Conservation (phyloP, 208 protist genomes). For the Leishmania braziliensis region DNA sequence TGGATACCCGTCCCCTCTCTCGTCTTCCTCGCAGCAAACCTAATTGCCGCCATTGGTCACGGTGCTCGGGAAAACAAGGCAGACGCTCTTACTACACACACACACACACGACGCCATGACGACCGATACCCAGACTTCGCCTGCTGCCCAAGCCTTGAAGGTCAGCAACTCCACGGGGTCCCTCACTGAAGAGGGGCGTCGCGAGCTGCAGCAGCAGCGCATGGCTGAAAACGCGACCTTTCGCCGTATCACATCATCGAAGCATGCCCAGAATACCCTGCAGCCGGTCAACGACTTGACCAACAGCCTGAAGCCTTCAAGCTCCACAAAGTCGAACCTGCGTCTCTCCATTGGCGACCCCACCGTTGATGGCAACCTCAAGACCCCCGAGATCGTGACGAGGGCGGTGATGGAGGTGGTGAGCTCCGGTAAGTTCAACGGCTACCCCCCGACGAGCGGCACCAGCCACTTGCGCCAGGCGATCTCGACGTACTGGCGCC, state of each 20-base stretch:
- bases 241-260: conserved; percentile 36
- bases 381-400: conserved; percentile 41
- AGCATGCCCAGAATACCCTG: conserved; percentile 49
- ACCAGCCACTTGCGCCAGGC: conserved; percentile 51
- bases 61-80: not conserved
- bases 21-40: not conserved
- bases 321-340: conserved; percentile 46
- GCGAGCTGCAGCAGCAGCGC: conserved; percentile 27
- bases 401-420: conserved; percentile 60
- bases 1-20: not conserved
- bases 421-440: conserved; percentile 53
- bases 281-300: conserved; percentile 87
- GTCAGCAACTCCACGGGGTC: conserved; percentile 4
- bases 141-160: conserved; percentile 12
- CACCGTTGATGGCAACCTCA: conserved; percentile 77
- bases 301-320: conserved; percentile 80
- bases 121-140: conserved; percentile 15
- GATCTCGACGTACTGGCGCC: conserved; percentile 53
- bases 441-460: conserved; percentile 73
- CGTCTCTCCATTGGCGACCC: conserved; percentile 78
- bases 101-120: conserved; percentile 5
- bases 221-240: conserved; percentile 21
- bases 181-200: conserved; percentile 12
- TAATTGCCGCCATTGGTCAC: not conserved
- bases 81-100: not conserved